Percentiles rank a stretch among this genome's conserved stretches.
phyloP scores from a whole-genome alignment of 768 basidiomycete species.

The Boletus subcaerulescens region DNA sequence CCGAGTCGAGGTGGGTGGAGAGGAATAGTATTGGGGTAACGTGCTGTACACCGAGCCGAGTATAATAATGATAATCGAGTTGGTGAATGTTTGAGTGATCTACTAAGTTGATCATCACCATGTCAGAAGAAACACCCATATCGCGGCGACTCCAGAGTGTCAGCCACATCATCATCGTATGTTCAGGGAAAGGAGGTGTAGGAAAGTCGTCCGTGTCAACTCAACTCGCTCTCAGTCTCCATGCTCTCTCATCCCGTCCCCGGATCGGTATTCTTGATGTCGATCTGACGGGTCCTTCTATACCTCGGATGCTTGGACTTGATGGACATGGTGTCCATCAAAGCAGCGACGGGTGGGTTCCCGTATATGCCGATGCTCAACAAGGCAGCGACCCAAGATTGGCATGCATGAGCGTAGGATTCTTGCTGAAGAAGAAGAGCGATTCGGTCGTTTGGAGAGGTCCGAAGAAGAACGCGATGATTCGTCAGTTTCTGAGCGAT shows the following conservation, averaged over 20 bases:
- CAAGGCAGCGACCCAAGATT: constrained; percentile 60
- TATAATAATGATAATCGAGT: constrained; percentile 4
- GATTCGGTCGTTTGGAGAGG: constrained; percentile 98
- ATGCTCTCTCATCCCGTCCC: constrained; percentile 60
- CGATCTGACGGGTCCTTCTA: constrained; percentile 91
- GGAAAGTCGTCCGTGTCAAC: constrained; percentile 96
- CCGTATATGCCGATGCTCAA: constrained; percentile 81
- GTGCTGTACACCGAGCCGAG: not conserved
- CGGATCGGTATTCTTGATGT: constrained; percentile 90
- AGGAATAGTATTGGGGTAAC: constrained; percentile 2
- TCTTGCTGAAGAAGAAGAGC: constrained; percentile 82
- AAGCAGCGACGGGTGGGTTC: constrained; percentile 95
- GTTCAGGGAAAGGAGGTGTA: constrained; percentile 97
- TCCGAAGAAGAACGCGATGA: constrained; percentile 99
- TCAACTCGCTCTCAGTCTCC: constrained; percentile 87
- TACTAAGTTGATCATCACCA: too few relatives aligned
- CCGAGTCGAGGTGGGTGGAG: constrained; percentile 30
- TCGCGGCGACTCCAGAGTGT: constrained; percentile 69
- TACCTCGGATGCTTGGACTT: constrained; percentile 92
- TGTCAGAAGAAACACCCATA: constrained; percentile 54
- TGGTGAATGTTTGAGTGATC: not conserved
- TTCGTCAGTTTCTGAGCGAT: constrained; percentile 89
- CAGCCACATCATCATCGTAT: constrained; percentile 85
- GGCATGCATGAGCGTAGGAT: constrained; percentile 96
- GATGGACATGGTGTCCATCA: constrained; percentile 88